These are phyloP conservation scores for Clonostachys byssicola DNA, from an alignment of 2,329 filamentous ascomycete genomes.

Conservation along the genomic window DNA sequence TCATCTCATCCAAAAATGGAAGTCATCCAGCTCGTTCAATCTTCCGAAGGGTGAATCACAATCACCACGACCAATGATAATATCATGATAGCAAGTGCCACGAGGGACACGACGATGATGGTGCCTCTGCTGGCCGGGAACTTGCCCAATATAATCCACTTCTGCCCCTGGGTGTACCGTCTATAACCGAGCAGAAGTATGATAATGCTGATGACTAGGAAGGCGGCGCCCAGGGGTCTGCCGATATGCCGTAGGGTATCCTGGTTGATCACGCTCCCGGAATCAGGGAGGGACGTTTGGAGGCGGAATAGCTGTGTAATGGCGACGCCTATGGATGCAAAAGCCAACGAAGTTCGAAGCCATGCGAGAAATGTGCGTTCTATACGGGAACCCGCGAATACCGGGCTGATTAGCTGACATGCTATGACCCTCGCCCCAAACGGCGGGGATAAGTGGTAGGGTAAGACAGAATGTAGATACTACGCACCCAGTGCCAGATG, in stretches of 20 bases:
- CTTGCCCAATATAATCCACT: conserved; percentile 76
- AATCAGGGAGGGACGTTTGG: conserved; percentile 55
- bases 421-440: neutral
- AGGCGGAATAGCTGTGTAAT: conserved; percentile 83
- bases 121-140: conserved; percentile 76
- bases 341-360: conserved; percentile 77
- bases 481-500: conserved; percentile 71
- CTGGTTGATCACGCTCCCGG: conserved; percentile 22
- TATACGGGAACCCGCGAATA: conserved; percentile 20
- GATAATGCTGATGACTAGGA: conserved; percentile 71
- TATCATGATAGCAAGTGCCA: conserved; percentile 61
- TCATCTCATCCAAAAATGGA: too few species aligned
- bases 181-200: conserved; percentile 74
- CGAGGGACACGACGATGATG: conserved; percentile 62
- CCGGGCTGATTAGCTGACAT: neutral
- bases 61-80: conserved; percentile 56
- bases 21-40: neutral
- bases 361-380: conserved; percentile 84
- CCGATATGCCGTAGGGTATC: conserved; percentile 58
- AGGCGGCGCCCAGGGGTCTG: conserved; percentile 72
- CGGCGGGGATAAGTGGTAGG: neutral
- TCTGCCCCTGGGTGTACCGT: conserved; percentile 72
- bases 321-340: conserved; percentile 78
- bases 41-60: conserved; percentile 38
- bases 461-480: neutral